Base-by-base conservation (phyloP, 352 stramenopile species). In the Globisporangium echinulatum region DNA sequence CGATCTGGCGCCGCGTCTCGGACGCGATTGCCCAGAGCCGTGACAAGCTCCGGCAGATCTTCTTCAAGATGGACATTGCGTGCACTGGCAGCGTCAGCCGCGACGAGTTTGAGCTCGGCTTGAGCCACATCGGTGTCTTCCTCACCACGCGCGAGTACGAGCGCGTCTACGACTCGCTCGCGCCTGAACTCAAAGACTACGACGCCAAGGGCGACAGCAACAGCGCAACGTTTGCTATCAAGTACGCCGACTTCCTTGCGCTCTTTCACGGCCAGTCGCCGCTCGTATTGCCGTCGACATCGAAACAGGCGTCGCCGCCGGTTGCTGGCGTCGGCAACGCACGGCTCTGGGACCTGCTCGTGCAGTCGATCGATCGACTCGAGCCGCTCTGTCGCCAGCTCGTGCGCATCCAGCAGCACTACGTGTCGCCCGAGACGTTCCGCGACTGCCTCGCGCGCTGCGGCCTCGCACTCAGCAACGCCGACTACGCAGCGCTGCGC, bases 31-130 rank as follows among this genome's bases (percentile, higher is more conserved):
- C 65, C 6, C 66, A 82, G 52, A 77, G 70, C 25, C 64, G 78
- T 42, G 82, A 89, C 53, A 92, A 92, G 33, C 71, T 90, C 25
- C 69, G 70, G 36, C 78, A 88, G 52, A 80, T 92, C 55, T 92
- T 88, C 57, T 74, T 87, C 42, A 88, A 87, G 40, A 90, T 92
- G 75, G 82, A 92, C 54, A 79, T 92, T 15, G 71, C 74, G 63
- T 85, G 78, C 61, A 75, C 79, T 0, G 82, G 75, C 0, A 79
- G 71, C 49, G 67, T 92, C 40, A 86, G 56, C 38, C 75, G 73
- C 8, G 78, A 90, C 14, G 82, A 92, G 48, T 82, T 90, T 54
- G 76, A 87, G 62, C 66, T 90, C 4, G 82, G 78, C 2, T 46
- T 92, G 52, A 85, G 69, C 43, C 80, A 92, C 60, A 80, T 89